Evolutionary conservation across 768 basidiomycete genomes (phyloP).

Genomic region (Boletus patriciae): DNA sequence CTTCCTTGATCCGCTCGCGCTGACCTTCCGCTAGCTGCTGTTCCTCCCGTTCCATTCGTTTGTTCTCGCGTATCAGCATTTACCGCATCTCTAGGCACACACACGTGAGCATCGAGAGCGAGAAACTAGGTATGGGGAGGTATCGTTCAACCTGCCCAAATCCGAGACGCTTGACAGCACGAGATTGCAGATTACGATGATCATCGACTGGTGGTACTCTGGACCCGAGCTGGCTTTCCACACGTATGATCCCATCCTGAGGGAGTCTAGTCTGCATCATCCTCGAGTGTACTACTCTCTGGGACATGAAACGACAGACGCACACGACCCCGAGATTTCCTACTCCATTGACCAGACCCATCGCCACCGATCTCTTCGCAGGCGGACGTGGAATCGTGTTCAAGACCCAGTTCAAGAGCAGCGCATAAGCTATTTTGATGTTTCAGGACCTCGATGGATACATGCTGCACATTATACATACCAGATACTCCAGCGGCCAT

Average conservation of each 20-base stretch:
- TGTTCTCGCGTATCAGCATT: constrained; percentile 52
- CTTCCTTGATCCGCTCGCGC: constrained; percentile 53
- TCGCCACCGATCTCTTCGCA: constrained; percentile 50
- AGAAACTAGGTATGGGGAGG: not conserved
- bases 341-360: constrained; percentile 60
- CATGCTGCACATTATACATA: constrained; percentile 9
- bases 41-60: constrained; percentile 50
- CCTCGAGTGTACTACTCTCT: not conserved
- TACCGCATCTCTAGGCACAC: constrained; percentile 40
- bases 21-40: constrained; percentile 43
- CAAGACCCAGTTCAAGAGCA: constrained; percentile 60
- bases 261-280: not conserved
- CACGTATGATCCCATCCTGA: constrained; percentile 58
- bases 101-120: not conserved
- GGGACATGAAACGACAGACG: constrained; percentile 15
- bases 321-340: constrained; percentile 60
- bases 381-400: constrained; percentile 62
- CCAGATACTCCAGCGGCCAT: constrained; percentile 59
- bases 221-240: constrained; percentile 67
- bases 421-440: constrained; percentile 36
- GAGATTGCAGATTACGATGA: constrained; percentile 43
- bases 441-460: not conserved
- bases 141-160: constrained; percentile 38
- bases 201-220: constrained; percentile 61
- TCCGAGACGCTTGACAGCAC: constrained; percentile 34